Evolutionary conservation across 1,284 basidiomycete species (phyloP).

Genomic region (Porogramme epimiltina): DNA sequence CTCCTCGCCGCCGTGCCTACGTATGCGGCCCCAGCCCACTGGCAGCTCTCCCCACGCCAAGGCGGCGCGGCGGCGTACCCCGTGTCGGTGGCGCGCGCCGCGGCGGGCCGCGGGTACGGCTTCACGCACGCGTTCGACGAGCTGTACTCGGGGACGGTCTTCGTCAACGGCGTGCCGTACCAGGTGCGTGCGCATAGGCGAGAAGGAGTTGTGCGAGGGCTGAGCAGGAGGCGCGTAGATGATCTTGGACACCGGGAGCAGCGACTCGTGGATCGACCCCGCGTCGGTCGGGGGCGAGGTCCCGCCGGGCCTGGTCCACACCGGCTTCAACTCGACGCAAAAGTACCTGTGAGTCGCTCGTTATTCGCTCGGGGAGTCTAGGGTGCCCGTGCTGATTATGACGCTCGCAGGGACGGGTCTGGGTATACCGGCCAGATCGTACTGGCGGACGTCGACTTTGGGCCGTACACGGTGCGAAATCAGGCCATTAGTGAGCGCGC

Average conservation of each 20-base stretch:
- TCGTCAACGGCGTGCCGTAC: conserved; percentile 9
- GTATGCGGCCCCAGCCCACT: no score
- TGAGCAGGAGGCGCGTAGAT: conserved; percentile 4
- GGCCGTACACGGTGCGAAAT: conserved; percentile 17
- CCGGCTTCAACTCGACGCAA: conserved; percentile 8
- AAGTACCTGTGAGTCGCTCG: conserved; percentile 8
- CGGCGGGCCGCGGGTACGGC: background rate
- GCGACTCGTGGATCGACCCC: conserved; percentile 22
- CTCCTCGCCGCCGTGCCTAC: no score
- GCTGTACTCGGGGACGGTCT: conserved; percentile 1
- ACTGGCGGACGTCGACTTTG: conserved; percentile 18
- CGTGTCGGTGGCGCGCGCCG: background rate
- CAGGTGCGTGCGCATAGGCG: background rate
- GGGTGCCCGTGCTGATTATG: background rate
- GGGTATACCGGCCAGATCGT: conserved; percentile 8
- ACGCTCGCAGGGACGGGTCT: conserved; percentile 7
- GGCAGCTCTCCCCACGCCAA: no score
- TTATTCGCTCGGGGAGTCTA: background rate
- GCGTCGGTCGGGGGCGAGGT: conserved; percentile 1
- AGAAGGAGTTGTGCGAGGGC: background rate
- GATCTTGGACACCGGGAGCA: conserved; percentile 18
- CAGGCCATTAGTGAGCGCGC: conserved; percentile 21
- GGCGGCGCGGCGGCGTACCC: background rate
- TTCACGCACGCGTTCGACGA: conserved; percentile 1
- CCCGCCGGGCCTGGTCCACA: conserved; percentile 6